Percentiles rank a stretch among this genome's conserved stretches.
These are phyloP conservation scores for Trichoderma orchidacearum DNA, from an alignment of 495 filamentous ascomycete species.

Conservation along the genomic window DNA sequence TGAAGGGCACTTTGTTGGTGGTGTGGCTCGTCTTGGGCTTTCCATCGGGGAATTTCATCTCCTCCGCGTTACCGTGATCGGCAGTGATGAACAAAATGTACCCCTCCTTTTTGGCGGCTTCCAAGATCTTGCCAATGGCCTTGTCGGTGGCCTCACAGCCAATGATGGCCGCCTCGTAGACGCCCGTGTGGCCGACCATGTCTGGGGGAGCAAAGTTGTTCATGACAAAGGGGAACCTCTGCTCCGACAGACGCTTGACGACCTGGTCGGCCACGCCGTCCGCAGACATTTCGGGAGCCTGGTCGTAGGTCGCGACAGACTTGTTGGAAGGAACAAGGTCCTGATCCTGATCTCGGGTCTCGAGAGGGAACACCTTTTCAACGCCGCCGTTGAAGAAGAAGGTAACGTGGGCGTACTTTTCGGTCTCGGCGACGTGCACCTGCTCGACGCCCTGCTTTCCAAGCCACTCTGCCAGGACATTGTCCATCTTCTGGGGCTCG, in stretches of 20 bases:
- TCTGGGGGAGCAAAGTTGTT: constrained; percentile 99
- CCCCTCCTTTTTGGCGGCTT: constrained; percentile 81
- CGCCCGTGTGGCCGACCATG: constrained; percentile 98
- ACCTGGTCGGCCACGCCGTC: constrained; percentile 77
- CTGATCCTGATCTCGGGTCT: constrained; percentile 54
- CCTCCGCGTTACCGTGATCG: constrained; percentile 96
- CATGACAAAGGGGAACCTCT: constrained; percentile 89
- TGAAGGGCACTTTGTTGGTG: constrained; percentile 90
- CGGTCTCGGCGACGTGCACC: constrained; percentile 93
- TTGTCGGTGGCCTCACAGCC: constrained; percentile 77
- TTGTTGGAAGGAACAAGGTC: constrained; percentile 49
- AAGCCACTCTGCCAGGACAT: constrained; percentile 92
- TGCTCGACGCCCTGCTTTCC: constrained; percentile 77
- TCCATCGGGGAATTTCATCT: constrained; percentile 93
- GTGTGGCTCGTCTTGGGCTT: constrained; percentile 98
- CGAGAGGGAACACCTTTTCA: constrained; percentile 88
- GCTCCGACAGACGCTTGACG: constrained; percentile 63
- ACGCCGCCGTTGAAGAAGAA: constrained; percentile 99
- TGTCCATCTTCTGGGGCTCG: constrained; percentile 86
- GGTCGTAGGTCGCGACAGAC: constrained; percentile 88
- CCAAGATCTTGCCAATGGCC: constrained; percentile 82
- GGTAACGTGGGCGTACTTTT: constrained; percentile 98
- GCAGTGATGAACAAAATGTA: constrained; percentile 90
- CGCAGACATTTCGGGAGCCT: constrained; percentile 93
- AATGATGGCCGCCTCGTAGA: constrained; percentile 88